Base-by-base conservation (phyloP, 257 asterid genomes). In the Handroanthus guayacan region DNA sequence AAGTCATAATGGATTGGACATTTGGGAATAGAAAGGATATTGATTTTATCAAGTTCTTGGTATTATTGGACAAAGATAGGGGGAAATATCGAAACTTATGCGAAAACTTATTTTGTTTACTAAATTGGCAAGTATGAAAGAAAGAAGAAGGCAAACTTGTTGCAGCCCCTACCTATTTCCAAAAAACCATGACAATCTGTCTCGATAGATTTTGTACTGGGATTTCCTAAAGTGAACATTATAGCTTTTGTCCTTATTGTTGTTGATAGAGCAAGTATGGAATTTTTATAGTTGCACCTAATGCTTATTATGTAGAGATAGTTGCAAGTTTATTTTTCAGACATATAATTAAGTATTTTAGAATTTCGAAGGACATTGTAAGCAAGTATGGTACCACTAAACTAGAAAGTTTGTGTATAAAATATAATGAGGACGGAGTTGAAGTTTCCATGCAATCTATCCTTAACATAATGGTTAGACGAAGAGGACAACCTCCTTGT, bases 241-340 rank as follows among this genome's bases (percentile, higher is more conserved):
- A 38, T 69, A 58, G 5, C 31, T 12, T 44, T 44, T 0, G 34
- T 69, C 1, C 7, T 68, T 31, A 69, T 36, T 4, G 18, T 60
- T 2, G 72, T 78, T 12, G 68, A 71, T 37, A 1, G 51, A 4
- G 51, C 0, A 62, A 62, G 50, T 61, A 70, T 62, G 67, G n/a
- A 17, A 2, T 6, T 0, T 62, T 62, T 2, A 37, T 62, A 12
- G 25, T 5, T 36, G 20, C 11, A 0, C 69, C 50, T 5, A 37
- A 62, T 58, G 7, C 17, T 52, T 52, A 20, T 52, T 20, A 3
- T 6, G 6, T 14, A 1, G 17, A 52, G 14, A 11, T 8, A 7
- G 52, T 9, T 47, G 52, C 45, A 5, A 4, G 10, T 47, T 47
- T 47, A 1, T 47, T 52, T n/a, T 52, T 52, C 6, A 12, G 14